A percentile compares a stretch with the other conserved stretches of the same genome.
Evolutionary conservation across 2,329 filamentous ascomycete genomes (phyloP).

Genomic region (Microthyrium microscopicum): DNA sequence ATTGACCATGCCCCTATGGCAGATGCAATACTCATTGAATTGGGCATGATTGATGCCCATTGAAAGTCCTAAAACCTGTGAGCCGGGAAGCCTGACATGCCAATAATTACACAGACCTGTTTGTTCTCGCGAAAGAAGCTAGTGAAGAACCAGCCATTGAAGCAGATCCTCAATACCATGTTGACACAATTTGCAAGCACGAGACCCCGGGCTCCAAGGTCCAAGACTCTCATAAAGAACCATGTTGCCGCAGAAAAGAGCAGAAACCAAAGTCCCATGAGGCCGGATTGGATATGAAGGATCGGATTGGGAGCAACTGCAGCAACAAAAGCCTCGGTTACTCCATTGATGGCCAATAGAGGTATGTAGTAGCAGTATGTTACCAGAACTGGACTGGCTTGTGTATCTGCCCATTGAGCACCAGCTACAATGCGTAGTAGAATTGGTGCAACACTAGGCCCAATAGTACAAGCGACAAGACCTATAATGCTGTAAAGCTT

Average conservation of each 20-base stretch:
- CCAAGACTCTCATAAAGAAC: conserved; percentile 51
- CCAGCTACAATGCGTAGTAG: conserved; percentile 65
- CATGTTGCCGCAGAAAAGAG: conserved; percentile 62
- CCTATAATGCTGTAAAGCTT: conserved; percentile 61
- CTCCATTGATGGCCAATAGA: conserved; percentile 77
- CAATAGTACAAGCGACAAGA: conserved; percentile 49
- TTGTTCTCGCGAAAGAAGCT: conserved; percentile 40
- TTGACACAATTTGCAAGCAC: conserved; percentile 81
- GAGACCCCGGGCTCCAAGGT: conserved; percentile 60
- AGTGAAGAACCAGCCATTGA: conserved; percentile 59
- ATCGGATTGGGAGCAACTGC: conserved; percentile 63
- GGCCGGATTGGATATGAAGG: conserved; percentile 59
- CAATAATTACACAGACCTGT: conserved; percentile 10
- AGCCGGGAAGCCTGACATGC: conserved; percentile 7
- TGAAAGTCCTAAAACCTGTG: conserved; percentile 12
- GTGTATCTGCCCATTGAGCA: conserved; percentile 54
- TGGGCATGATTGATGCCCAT: conserved; percentile 15
- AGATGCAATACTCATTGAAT: conserved; percentile 18
- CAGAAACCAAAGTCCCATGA: conserved; percentile 70
- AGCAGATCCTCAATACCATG: conserved; percentile 70
- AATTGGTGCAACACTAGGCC: conserved; percentile 57
- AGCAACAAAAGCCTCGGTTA: conserved; percentile 83
- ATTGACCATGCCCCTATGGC: conserved; percentile 21
- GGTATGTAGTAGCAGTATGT: conserved; percentile 88
- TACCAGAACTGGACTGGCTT: conserved; percentile 57